Evolutionary conservation across 371 early-diverging fungal genomes (phyloP).

Genomic region (Vairimorpha necatrix): DNA sequence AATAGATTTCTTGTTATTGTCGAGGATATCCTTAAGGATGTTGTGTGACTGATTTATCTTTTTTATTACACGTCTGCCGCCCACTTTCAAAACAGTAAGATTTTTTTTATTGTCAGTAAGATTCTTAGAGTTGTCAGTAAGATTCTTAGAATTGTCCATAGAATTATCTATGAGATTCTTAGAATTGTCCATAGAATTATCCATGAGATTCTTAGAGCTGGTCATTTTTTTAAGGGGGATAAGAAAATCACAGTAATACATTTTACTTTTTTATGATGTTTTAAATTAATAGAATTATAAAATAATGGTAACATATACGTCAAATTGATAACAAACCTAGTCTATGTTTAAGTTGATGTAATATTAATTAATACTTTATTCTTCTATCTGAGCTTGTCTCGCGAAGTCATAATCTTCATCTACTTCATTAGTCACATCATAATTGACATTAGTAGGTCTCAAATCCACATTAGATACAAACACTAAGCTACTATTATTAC

Average conservation of each 20-base stretch:
- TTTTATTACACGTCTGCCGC: constrained; percentile 31
- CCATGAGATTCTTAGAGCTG: too few species aligned
- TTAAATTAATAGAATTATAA: too few species aligned
- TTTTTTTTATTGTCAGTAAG: constrained; percentile 22
- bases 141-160: too few species aligned
- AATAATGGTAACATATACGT: too few species aligned
- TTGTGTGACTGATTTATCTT: neutral
- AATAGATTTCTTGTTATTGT: constrained; percentile 1
- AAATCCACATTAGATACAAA: constrained; percentile 94
- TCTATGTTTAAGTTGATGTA: too few species aligned
- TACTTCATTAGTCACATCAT: constrained; percentile 21
- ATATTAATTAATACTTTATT: constrained; percentile 15
- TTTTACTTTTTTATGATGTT: too few species aligned
- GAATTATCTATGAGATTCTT: neutral
- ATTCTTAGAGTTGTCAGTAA: neutral
- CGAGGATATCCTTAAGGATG: neutral
- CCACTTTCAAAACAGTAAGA: constrained; percentile 19
- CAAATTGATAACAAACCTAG: too few species aligned
- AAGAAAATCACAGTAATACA: too few species aligned
- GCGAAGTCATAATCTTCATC: constrained; percentile 10
- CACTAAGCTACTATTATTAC: constrained; percentile 82
- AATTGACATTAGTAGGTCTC: constrained; percentile 81
- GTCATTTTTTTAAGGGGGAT: too few species aligned
- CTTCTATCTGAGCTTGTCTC: constrained; percentile 17
- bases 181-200: too few species aligned